Conservation (phyloP, 768 basidiomycete genomes). For the Punctularia strigosozonata region DNA sequence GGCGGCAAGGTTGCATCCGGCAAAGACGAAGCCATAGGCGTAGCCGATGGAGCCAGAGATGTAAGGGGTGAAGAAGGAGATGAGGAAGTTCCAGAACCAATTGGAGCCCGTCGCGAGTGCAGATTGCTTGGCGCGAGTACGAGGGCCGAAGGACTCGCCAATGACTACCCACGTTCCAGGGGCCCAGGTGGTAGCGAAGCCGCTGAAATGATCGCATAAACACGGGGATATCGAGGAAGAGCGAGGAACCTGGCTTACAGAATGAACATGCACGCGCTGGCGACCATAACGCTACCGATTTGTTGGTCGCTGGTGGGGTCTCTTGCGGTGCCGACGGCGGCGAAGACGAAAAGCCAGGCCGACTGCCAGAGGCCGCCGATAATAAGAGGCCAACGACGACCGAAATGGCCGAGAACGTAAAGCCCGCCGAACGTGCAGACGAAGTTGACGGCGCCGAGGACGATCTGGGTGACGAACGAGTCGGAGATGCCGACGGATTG, state of each 20-base stretch:
- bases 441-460: slow-evolving; percentile 65
- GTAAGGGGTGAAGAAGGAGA: slow-evolving; percentile 71
- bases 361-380: slow-evolving; percentile 62
- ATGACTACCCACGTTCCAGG: slow-evolving; percentile 61
- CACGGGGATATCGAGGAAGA: not conserved
- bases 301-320: slow-evolving; percentile 32
- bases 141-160: slow-evolving; percentile 65
- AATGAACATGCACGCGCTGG: slow-evolving; percentile 61
- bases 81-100: slow-evolving; percentile 60
- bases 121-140: slow-evolving; percentile 60
- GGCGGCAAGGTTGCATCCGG: slow-evolving; percentile 48
- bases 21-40: slow-evolving; percentile 62
- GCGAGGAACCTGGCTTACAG: slow-evolving; percentile 26
- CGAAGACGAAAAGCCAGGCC: slow-evolving; percentile 61
- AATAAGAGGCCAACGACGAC: slow-evolving; percentile 53
- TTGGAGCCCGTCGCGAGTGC: slow-evolving; percentile 53
- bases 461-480: slow-evolving; percentile 62
- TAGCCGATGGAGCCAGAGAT: slow-evolving; percentile 44
- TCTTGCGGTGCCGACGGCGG: slow-evolving; percentile 54
- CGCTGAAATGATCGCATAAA: not conserved
- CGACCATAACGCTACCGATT: slow-evolving; percentile 39
- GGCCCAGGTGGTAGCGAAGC: not conserved
- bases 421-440: slow-evolving; percentile 60
- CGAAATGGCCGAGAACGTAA: slow-evolving; percentile 65
- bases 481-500: slow-evolving; percentile 52